Conservation (phyloP, 176 grass and related monocot species). For the Otatea glauca region DNA sequence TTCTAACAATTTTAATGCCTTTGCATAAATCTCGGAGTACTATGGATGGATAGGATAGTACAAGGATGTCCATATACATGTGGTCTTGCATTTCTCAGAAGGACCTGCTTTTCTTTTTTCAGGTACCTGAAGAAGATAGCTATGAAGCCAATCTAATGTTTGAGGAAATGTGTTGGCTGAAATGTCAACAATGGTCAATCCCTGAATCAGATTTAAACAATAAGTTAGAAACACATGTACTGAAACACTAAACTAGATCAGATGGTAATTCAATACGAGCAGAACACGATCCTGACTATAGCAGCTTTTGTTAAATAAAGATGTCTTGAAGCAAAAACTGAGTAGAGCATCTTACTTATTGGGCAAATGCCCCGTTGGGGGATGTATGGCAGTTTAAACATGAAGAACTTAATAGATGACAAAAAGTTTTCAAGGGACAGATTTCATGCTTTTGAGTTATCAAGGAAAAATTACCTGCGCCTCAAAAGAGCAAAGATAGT, state of each 20-base stretch:
- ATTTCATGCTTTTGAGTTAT: conserved; percentile 1
- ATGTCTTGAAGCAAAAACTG: not conserved
- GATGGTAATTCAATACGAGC: conserved; percentile 8
- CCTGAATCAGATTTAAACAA: conserved; percentile 49
- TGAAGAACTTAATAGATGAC: not conserved
- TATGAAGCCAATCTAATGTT: conserved; percentile 87
- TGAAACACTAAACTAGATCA: not conserved
- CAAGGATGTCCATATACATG: no score
- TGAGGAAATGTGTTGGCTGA: conserved; percentile 96
- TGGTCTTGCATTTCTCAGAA: no score
- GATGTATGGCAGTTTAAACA: not conserved
- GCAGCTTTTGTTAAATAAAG: not conserved
- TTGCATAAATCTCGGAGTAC: no score
- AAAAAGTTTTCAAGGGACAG: not conserved
- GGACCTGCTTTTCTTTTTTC: no score
- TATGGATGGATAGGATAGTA: no score
- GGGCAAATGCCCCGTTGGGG: not conserved
- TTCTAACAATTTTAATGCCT: no score
- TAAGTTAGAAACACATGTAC: conserved; percentile 9
- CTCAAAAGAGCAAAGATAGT: conserved; percentile 96
- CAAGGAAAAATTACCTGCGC: conserved; percentile 64
- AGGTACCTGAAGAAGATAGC: conserved; percentile 46
- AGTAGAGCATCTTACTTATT: not conserved
- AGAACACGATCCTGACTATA: not conserved
- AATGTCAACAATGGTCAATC: conserved; percentile 82